These are phyloP conservation scores for Psidium guajava DNA, from an alignment of 345 rosid genomes.

Conservation along the genomic window DNA sequence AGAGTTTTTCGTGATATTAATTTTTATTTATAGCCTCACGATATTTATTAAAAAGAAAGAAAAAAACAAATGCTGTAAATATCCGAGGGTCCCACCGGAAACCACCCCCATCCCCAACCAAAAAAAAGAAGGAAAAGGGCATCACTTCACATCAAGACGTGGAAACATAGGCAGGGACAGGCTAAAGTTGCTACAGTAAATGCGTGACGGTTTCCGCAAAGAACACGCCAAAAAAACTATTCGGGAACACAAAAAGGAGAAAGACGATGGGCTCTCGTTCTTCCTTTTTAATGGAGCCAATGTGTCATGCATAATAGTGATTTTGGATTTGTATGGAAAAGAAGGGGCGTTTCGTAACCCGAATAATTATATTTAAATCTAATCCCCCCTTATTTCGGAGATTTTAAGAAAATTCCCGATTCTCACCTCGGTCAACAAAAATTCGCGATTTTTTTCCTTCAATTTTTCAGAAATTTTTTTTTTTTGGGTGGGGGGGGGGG, in stretches of 20 bases:
- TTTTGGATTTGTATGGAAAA: too few species aligned
- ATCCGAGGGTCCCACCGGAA: neutral
- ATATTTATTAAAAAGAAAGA: neutral
- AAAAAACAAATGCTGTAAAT: neutral
- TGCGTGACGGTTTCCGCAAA: neutral
- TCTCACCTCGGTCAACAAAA: neutral
- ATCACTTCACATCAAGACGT: neutral
- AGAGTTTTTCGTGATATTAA: too few species aligned
- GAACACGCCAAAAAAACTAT: neutral
- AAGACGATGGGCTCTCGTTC: too few species aligned
- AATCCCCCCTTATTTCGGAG: too few species aligned
- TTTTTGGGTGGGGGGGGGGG: neutral
- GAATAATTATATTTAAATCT: too few species aligned
- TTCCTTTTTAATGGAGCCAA: too few species aligned
- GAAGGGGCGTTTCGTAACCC: too few species aligned
- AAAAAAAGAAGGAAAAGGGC: neutral
- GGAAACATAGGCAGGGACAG: neutral
- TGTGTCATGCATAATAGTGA: too few species aligned
- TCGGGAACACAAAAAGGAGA: too few species aligned
- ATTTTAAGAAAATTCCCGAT: too few species aligned
- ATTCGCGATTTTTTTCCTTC: neutral
- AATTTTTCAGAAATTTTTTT: fast-evolving
- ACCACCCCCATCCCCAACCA: neutral
- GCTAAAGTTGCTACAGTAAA: neutral
- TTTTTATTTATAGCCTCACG: too few species aligned